Evolutionary conservation across 2,329 filamentous ascomycete genomes (phyloP).

Genomic region (Golovinomyces cichoracearum): DNA sequence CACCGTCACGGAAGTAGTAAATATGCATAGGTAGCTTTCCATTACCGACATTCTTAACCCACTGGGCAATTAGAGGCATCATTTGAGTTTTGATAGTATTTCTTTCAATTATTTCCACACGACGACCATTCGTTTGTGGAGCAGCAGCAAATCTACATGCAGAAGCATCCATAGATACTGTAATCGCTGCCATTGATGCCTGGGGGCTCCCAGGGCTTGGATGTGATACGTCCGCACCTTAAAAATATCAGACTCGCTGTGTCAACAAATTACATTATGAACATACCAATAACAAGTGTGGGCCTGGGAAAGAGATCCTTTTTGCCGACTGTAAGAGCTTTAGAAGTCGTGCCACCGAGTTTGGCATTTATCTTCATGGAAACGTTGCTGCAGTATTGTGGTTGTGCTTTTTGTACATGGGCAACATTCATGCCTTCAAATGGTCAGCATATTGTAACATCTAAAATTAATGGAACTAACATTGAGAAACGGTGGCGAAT

Average conservation of each 20-base stretch:
- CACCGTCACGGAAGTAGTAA: conserved; percentile 82
- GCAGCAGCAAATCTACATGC: conserved; percentile 53
- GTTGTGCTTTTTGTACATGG: conserved; percentile 42
- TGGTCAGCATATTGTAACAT: not conserved
- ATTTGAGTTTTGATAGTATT: conserved; percentile 42
- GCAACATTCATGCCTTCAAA: conserved; percentile 36
- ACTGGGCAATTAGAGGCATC: conserved; percentile 33
- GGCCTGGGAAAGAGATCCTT: conserved; percentile 22
- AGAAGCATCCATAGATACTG: conserved; percentile 47
- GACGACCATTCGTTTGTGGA: conserved; percentile 59
- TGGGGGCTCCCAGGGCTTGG: conserved; percentile 37
- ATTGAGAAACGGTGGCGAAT: conserved; percentile 57
- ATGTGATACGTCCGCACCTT: conserved; percentile 81
- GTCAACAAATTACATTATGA: too few relatives aligned
- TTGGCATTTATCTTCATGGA: conserved; percentile 95
- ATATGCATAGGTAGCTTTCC: conserved; percentile 41
- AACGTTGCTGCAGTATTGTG: conserved; percentile 81
- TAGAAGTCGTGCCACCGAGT: conserved; percentile 53
- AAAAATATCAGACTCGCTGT: conserved; percentile 43
- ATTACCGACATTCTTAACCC: conserved; percentile 29
- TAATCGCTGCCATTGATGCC: conserved; percentile 68
- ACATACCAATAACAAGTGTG: conserved; percentile 50
- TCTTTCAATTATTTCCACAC: conserved; percentile 50
- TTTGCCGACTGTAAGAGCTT: conserved; percentile 7
- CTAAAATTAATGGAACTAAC: conserved; percentile 8